Conservation (phyloP, 2,329 filamentous ascomycete species). For the Trichoderma guizhouense region DNA sequence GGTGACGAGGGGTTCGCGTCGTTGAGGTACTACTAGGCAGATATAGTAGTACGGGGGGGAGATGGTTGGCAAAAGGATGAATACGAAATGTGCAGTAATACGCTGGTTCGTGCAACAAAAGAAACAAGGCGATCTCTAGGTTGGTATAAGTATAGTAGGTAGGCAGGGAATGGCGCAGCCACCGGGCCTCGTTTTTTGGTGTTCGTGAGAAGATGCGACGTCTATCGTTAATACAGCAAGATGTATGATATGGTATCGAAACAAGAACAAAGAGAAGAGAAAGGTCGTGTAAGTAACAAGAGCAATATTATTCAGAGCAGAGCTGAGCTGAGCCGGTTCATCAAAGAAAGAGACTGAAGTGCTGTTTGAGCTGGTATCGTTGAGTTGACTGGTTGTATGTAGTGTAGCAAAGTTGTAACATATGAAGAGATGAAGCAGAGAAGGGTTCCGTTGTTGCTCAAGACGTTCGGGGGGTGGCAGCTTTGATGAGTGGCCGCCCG, state of each 20-base stretch:
- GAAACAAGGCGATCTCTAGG: neutral
- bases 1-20: slow-evolving; percentile 18
- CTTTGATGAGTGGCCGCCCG: slow-evolving; percentile 16
- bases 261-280: slow-evolving; percentile 4
- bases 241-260: neutral
- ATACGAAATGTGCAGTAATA: slow-evolving; percentile 10
- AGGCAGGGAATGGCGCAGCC: slow-evolving; percentile 11
- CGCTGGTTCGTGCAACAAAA: slow-evolving; percentile 15
- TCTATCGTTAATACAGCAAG: slow-evolving; percentile 16
- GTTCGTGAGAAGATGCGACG: slow-evolving; percentile 13
- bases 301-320: slow-evolving; percentile 14
- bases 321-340: neutral
- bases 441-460: neutral
- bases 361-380: slow-evolving; percentile 12
- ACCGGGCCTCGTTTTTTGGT: slow-evolving; percentile 3
- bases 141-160: neutral
- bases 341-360: slow-evolving; percentile 9
- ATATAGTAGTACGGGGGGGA: neutral
- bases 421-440: slow-evolving; percentile 10
- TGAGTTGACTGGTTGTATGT: neutral
- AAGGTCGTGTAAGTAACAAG: neutral
- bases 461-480: slow-evolving; percentile 9
- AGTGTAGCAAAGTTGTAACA: slow-evolving; percentile 4
- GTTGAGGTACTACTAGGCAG: neutral
- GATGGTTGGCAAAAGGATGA: neutral